Conservation (phyloP, 352 stramenopile species). For the Blastocystis sp. region DNA sequence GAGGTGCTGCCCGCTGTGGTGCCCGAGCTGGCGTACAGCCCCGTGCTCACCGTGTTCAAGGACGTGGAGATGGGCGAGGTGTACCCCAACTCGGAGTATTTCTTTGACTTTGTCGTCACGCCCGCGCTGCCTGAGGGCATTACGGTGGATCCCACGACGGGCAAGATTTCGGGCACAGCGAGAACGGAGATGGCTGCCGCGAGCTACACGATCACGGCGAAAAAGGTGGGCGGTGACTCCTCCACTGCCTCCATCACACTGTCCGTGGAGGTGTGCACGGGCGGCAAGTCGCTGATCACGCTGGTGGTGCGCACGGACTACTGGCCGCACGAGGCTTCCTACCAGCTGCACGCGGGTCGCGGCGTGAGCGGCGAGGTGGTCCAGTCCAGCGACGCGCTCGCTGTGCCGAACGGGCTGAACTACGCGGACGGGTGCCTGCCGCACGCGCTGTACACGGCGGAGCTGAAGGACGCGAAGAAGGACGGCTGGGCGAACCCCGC, state of each 20-base stretch:
- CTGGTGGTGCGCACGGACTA: not conserved
- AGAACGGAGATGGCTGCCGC: not conserved
- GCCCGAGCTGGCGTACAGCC: not conserved
- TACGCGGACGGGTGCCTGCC: not conserved
- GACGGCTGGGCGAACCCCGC: slow-evolving; percentile 3
- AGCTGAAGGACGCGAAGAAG: not conserved
- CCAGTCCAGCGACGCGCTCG: not conserved
- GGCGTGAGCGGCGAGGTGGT: not conserved
- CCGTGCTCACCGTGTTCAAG: not conserved
- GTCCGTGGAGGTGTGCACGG: not conserved
- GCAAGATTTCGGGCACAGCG: not conserved
- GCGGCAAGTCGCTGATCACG: not conserved
- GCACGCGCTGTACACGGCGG: not conserved
- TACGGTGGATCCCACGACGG: not conserved
- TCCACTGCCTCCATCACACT: not conserved
- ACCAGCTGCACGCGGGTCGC: not conserved
- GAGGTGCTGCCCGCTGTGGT: not conserved
- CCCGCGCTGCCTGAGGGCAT: not conserved
- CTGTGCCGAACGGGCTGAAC: not conserved
- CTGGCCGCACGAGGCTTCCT: not conserved
- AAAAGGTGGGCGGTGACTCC: not conserved
- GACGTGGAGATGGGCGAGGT: not conserved
- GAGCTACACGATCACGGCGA: not conserved
- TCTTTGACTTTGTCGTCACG: not conserved
- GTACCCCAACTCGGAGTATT: not conserved